These are phyloP conservation scores for Ophiocordyceps camponoti-floridani DNA, from an alignment of 2,329 filamentous ascomycete species.

Conservation along the genomic window DNA sequence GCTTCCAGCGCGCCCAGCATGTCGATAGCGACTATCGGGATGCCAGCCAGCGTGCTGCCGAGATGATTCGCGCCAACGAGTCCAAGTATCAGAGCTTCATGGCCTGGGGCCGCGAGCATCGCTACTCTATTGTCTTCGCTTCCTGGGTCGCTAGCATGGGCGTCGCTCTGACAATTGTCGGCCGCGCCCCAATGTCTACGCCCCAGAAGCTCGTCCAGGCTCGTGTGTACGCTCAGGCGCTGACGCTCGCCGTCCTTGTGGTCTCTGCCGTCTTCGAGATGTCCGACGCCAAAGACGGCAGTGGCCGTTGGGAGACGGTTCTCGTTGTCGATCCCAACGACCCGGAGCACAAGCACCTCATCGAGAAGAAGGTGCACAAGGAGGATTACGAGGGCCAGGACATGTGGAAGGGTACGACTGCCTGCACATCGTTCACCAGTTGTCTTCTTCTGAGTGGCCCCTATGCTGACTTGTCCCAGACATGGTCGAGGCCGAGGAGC, in stretches of 20 bases:
- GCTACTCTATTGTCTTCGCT: slow-evolving; percentile 70
- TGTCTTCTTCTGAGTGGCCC: background rate
- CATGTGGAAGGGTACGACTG: slow-evolving; percentile 63
- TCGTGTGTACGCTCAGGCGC: slow-evolving; percentile 80
- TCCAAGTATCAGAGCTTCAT: slow-evolving; percentile 40
- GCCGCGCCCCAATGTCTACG: slow-evolving; percentile 55
- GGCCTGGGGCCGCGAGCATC: slow-evolving; percentile 61
- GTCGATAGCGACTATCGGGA: slow-evolving; percentile 50
- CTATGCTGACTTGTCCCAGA: slow-evolving; percentile 24
- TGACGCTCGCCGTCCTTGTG: slow-evolving; percentile 71
- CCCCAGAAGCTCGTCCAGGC: slow-evolving; percentile 87
- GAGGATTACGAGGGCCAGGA: slow-evolving; percentile 80
- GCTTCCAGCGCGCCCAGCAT: slow-evolving; percentile 54
- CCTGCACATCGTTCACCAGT: background rate
- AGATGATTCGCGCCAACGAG: slow-evolving; percentile 38
- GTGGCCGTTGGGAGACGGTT: slow-evolving; percentile 69
- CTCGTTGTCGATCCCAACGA: slow-evolving; percentile 66
- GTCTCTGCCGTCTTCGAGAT: slow-evolving; percentile 70
- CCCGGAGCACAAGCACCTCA: slow-evolving; percentile 62
- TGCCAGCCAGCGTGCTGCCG: slow-evolving; percentile 35
- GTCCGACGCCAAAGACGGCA: slow-evolving; percentile 56
- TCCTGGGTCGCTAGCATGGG: slow-evolving; percentile 73
- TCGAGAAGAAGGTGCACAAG: slow-evolving; percentile 77
- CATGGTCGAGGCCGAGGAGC: slow-evolving; percentile 70
- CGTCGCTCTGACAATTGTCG: slow-evolving; percentile 55